Evolutionary conservation across 108 stramenopile genomes (phyloP).

Genomic region (Bacterosira constricta): DNA sequence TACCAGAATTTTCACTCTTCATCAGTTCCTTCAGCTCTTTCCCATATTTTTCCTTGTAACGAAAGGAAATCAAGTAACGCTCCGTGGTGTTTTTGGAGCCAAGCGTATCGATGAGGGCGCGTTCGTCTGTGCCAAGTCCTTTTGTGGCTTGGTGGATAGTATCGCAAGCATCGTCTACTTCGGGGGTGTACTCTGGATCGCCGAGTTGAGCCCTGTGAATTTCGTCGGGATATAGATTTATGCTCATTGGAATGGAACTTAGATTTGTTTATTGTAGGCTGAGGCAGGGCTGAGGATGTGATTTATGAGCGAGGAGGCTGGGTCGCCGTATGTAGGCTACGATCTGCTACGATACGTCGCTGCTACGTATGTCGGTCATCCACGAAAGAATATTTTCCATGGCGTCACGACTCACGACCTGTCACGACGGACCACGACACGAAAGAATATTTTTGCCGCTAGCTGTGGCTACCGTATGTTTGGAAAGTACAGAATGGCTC

Average conservation of each 20-base stretch:
- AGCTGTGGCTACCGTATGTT: too few species aligned
- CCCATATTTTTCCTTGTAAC: conserved; percentile 62
- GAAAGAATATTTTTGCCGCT: too few species aligned
- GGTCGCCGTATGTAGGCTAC: too few species aligned
- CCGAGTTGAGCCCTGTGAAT: conserved; percentile 16
- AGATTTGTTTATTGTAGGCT: too few species aligned
- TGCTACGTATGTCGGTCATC: too few species aligned
- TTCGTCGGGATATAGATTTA: conserved; percentile 9
- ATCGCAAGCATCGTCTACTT: conserved; percentile 28
- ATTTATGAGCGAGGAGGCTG: too few species aligned
- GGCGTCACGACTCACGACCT: too few species aligned
- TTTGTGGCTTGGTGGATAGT: conserved; percentile 27
- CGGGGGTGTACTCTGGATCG: conserved; percentile 15
- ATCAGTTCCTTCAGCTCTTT: conserved; percentile 58
- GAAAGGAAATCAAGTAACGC: conserved; percentile 53
- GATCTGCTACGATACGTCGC: too few species aligned
- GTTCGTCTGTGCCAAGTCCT: conserved; percentile 67
- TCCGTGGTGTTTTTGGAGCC: conserved; percentile 44
- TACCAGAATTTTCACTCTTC: conserved; percentile 64
- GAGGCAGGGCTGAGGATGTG: too few species aligned
- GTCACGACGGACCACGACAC: too few species aligned
- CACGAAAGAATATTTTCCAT: too few species aligned
- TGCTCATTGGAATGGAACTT: background rate
- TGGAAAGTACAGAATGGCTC: too few species aligned
- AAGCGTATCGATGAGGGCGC: conserved; percentile 51